A percentile compares a stretch with the other conserved stretches of the same genome.
phyloP scores from a whole-genome alignment of 139 green algal genomes.

The Coelastrella sp. region DNA sequence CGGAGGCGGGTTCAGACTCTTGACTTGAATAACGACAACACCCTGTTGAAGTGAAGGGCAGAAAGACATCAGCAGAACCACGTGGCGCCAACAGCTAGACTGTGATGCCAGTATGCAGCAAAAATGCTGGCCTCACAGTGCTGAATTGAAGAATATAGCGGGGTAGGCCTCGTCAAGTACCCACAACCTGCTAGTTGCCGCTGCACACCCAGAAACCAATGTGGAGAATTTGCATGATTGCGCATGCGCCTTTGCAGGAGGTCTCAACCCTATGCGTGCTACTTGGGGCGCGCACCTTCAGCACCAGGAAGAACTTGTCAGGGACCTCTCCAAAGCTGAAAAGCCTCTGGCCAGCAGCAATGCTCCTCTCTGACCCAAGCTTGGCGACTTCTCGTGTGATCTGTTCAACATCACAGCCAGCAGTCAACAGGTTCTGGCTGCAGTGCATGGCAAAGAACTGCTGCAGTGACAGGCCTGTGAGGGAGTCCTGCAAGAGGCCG shows the following conservation, averaged over 20 bases:
- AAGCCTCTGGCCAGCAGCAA: conserved; percentile 46
- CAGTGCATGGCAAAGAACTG: conserved; percentile 43
- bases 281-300: conserved; percentile 17
- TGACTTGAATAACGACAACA: conserved; percentile 20
- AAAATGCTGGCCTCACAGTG: too few species aligned
- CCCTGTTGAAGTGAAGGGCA: not conserved
- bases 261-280: not conserved
- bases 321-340: conserved; percentile 56
- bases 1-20: not conserved
- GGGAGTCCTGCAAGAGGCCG: not conserved
- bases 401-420: not conserved
- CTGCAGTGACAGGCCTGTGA: conserved; percentile 32
- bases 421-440: conserved; percentile 19
- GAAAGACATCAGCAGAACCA: not conserved
- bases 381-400: conserved; percentile 27
- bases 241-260: too few species aligned
- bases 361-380: conserved; percentile 13
- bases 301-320: conserved; percentile 62
- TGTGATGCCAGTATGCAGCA: not conserved
- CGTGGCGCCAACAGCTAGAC: too few species aligned
- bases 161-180: too few species aligned
- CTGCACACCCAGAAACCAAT: not conserved
- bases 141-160: too few species aligned
- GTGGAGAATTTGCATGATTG: too few species aligned
- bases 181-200: too few species aligned